A percentile compares a stretch with the other conserved stretches of the same genome.
These are phyloP conservation scores for Thozetella sp. DNA, from an alignment of 495 filamentous ascomycete species.

Conservation along the genomic window DNA sequence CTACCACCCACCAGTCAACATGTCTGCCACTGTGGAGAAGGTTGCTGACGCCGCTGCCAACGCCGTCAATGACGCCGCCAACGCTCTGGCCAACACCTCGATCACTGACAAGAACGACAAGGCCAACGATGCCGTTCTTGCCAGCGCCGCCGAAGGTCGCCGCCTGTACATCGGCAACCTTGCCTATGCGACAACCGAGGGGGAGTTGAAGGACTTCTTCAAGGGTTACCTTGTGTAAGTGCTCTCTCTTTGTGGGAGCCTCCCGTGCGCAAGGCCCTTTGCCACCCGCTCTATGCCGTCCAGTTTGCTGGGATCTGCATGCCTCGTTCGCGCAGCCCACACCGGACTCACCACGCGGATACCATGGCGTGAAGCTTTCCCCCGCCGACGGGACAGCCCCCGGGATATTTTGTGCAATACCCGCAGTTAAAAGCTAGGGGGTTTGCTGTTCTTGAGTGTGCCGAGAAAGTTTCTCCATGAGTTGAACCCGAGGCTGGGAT, in stretches of 20 bases:
- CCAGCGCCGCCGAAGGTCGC: conserved; percentile 97
- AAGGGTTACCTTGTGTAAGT: conserved; percentile 97
- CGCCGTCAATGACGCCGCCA: conserved; percentile 80
- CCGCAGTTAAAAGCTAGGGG: no score
- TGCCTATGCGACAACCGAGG: conserved; percentile 99
- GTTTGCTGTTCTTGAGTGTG: no score
- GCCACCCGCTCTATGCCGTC: not conserved
- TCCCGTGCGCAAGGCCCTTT: conserved; percentile 5
- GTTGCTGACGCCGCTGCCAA: conserved; percentile 62
- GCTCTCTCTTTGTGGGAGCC: conserved; percentile 5
- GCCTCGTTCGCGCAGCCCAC: no score
- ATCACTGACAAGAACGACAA: conserved; percentile 60
- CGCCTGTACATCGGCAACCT: conserved; percentile 99
- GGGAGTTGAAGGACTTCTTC: conserved; percentile 99
- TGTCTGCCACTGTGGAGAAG: conserved; percentile 66
- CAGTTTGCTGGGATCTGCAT: no score
- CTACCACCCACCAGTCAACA: conserved; percentile 42
- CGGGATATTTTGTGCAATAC: no score
- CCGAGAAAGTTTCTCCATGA: no score
- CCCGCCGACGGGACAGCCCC: no score
- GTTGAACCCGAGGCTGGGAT: no score
- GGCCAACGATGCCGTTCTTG: conserved; percentile 85
- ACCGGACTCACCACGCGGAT: no score
- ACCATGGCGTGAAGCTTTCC: no score
- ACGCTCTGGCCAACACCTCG: conserved; percentile 76